Evolutionary conservation across 176 grass and related monocot species (phyloP).

Genomic region (Carex pumila): DNA sequence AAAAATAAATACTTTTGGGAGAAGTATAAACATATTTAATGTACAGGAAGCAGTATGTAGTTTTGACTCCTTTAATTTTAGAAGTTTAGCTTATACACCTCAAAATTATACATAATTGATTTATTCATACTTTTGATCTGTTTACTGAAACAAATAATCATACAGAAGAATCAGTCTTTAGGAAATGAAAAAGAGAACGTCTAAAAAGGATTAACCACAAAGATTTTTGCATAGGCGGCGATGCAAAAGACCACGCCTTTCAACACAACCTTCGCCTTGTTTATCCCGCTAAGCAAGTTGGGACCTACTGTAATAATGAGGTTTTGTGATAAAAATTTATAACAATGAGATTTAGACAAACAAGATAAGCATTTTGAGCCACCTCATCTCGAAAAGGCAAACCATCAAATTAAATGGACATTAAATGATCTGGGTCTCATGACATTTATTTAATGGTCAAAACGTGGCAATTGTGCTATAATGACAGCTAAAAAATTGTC

Average conservation of each 20-base stretch:
- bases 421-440: background rate
- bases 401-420: background rate
- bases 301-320: slow-evolving; percentile 8
- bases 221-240: background rate
- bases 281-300: slow-evolving; percentile 5
- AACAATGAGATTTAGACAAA: background rate
- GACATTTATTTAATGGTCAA: background rate
- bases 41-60: no score
- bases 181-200: no score
- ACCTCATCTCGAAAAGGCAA: background rate
- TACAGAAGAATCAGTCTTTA: no score
- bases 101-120: background rate
- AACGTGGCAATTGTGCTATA: background rate
- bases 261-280: background rate
- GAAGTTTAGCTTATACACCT: background rate
- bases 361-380: background rate
- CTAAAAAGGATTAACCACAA: background rate
- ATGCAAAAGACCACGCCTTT: background rate
- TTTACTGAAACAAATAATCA: background rate
- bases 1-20: no score
- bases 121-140: background rate
- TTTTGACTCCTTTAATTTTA: no score
- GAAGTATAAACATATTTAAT: no score
- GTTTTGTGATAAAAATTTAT: background rate
- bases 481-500: background rate